Base-by-base conservation (phyloP, 2,329 filamentous ascomycete species). In the Emergomyces pasteurianus region DNA sequence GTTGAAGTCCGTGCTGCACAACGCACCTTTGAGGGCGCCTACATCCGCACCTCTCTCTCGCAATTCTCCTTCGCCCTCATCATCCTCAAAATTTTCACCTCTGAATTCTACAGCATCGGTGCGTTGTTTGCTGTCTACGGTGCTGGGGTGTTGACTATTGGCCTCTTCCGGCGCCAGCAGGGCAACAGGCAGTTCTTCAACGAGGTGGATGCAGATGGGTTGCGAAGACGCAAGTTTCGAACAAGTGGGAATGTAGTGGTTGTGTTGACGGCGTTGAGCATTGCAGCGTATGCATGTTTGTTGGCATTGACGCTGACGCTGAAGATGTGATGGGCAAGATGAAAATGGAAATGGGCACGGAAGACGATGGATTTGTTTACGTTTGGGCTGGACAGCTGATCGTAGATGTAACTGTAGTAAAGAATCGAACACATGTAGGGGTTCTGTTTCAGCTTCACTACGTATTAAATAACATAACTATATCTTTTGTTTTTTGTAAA, bases 31-130 rank as follows among this genome's bases (percentile, higher is more conserved):
- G 94, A 99, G 75, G 94, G 94, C 26, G 94, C 94, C 26, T 99
- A 97, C 75, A 88, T 96, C 70, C 89, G 94, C 63, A 99, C 94
- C 0, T 92, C 92, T 2, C 84, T 99, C 23, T 90, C 89, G 2
- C 92, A 97, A 71, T 97, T 97, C 78, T 92, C 89, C 61, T 97
- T 99, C 74, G 87, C 92, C 23, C 85, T 99, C 57, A 86, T 99
- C 64, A 71, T 97, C 97, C 78, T 92, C 89, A n/a, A n/a, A n/a
- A n/a, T n/a, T n/a, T n/a, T n/a, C n/a, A n/a, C 91, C 9, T 83
- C 86, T 58, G 94, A 97, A 72, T 97, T 99, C 79, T 97, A 97
- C 76, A 86, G 88, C 67, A 96, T 96, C 64, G 94, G 94, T n/a
- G 94, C 94, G 7, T 80, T 99, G 38, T 96, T 96, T 72, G 92